Evolutionary conservation across 73 alveolate genomes (phyloP), one percentile per base, ranked within the genome.

Genomic region (Tetrahymena thermophila): DNA sequence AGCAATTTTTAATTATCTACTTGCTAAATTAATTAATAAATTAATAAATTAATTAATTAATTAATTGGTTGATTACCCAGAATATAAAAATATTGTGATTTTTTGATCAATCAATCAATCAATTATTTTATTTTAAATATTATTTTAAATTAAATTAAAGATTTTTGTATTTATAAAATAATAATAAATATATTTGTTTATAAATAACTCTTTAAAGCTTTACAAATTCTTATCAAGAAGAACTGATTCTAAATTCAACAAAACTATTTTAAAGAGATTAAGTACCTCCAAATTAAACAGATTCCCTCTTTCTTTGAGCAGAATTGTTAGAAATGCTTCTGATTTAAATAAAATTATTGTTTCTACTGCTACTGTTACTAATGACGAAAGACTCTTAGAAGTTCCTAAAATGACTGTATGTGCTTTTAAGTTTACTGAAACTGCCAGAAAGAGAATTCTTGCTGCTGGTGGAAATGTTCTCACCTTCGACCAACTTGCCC

Each of bases 151-250:
- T 37, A 37, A 4, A 37, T 4, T 37, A 37, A 37, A 37, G 2
- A 37, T 37, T 37, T 37, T 37, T 37, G 2, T 37, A 37, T n/a
- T n/a, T n/a, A n/a, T n/a, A n/a, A n/a, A n/a, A n/a, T n/a, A n/a
- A n/a, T n/a, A n/a, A n/a, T 56, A 56, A 56, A 56, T 19, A 56
- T 5, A 10, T 23, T 56, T 19, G 6, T 56, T 56, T 10, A 56
- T 56, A 19, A 56, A 5, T 31, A 56, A n/a, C n/a, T n/a, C 7
- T 40, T 40, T 4, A 43, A 43, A 98, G 98, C 98, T 99, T 94
- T 99, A 98, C 98, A 98, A 97, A 97, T 99, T 98, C 98, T 97
- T 98, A 96, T 98, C 99, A 35, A 97, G 99, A 94, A 99, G 99
- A 97, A 98, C 99, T 35, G 99, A 98, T 35, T 96, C 99, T 38